Conservation (phyloP, 352 stramenopile species). For the Phytophthora rubi region DNA sequence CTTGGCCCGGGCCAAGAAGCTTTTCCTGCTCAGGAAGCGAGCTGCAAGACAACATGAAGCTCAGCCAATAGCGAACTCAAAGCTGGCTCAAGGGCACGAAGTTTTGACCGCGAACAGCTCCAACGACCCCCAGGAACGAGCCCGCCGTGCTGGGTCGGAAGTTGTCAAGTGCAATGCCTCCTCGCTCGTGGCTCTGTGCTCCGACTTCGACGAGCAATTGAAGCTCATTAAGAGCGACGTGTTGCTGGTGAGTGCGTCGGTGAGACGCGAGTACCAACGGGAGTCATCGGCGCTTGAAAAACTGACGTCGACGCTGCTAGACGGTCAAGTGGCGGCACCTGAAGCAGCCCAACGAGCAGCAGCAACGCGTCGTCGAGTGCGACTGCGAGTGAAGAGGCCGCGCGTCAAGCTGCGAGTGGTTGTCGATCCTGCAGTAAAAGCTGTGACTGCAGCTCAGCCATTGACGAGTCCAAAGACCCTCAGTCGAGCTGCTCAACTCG, state of each 20-base stretch:
- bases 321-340: background rate
- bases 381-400: conserved; percentile 8
- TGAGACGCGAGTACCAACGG: conserved; percentile 28
- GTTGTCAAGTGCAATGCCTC: background rate
- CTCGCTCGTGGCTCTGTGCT: conserved; percentile 22
- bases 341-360: background rate
- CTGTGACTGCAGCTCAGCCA: background rate
- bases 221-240: conserved; percentile 20
- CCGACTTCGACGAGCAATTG: conserved; percentile 35
- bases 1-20: conserved; percentile 37
- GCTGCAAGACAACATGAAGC: background rate
- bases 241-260: conserved; percentile 14
- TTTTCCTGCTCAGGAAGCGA: conserved; percentile 25
- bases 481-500: conserved; percentile 23
- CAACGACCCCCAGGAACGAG: background rate
- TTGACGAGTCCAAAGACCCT: conserved; percentile 8
- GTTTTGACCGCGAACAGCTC: background rate
- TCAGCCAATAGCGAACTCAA: background rate
- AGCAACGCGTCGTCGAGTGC: conserved; percentile 6
- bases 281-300: conserved; percentile 31
- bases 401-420: conserved; percentile 28
- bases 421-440: background rate
- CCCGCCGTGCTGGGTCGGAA: background rate
- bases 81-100: background rate
- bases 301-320: conserved; percentile 26